phyloP scores from a whole-genome alignment of 2,329 filamentous ascomycete genomes.

The Chrysoporthe austroafricana region DNA sequence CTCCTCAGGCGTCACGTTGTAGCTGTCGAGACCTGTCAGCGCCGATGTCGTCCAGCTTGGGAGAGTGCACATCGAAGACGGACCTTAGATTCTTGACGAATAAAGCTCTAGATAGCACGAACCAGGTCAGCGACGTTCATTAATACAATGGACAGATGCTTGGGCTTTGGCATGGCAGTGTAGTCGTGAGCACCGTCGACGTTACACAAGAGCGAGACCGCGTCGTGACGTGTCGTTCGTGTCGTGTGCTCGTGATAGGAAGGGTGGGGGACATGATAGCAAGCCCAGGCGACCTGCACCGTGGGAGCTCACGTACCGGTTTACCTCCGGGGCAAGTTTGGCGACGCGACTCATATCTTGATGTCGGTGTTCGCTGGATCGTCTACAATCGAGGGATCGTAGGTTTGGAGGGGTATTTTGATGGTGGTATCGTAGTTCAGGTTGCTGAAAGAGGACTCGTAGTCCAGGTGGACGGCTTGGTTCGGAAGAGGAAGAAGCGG shows the following conservation, averaged over 20 bases:
- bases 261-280: conserved; percentile 16
- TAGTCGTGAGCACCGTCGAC: background rate
- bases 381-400: conserved; percentile 26
- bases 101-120: conserved; percentile 73
- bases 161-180: background rate
- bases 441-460: conserved; percentile 13
- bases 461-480: conserved; percentile 27
- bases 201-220: conserved; percentile 2
- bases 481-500: conserved; percentile 25
- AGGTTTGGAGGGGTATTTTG: conserved; percentile 14
- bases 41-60: conserved; percentile 47
- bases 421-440: conserved; percentile 11
- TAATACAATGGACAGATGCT: background rate
- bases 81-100: conserved; percentile 99
- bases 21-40: conserved; percentile 60
- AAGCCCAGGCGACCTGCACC: conserved; percentile 4
- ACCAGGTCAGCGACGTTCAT: conserved; percentile 34
- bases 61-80: conserved; percentile 52
- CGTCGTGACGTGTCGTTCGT: background rate
- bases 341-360: conserved; percentile 93
- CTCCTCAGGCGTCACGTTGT: conserved; percentile 98
- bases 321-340: conserved; percentile 99
- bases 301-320: conserved; percentile 69
- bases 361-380: conserved; percentile 38
- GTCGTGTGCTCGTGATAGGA: conserved; percentile 7